phyloP scores from a whole-genome alignment of 768 basidiomycete species.

The Serpula lacrymans region DNA sequence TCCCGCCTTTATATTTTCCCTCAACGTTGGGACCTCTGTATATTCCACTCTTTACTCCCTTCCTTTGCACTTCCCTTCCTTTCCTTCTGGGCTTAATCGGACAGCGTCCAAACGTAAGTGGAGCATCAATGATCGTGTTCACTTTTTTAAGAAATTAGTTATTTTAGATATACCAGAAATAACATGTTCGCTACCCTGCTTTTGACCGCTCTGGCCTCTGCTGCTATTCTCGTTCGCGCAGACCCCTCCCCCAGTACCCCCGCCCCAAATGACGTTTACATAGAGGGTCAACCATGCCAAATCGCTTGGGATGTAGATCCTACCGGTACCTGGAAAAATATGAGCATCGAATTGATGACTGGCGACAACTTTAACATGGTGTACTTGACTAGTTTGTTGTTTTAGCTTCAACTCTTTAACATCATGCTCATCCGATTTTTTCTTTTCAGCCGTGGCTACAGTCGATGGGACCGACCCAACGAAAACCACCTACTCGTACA shows the following conservation, averaged over 20 bases:
- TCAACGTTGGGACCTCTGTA: neutral
- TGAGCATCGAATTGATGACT: constrained; percentile 79
- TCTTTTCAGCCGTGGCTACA: constrained; percentile 53
- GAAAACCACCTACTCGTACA: constrained; percentile 45
- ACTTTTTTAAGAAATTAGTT: neutral
- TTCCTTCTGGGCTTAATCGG: neutral
- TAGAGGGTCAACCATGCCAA: constrained; percentile 51
- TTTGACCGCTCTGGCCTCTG: constrained; percentile 18
- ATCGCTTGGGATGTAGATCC: constrained; percentile 59
- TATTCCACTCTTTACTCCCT: constrained; percentile 1
- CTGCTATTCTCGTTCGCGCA: constrained; percentile 44
- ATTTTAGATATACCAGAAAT: constrained; percentile 4
- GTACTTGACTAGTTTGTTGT: constrained; percentile 56
- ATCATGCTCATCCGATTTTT: neutral
- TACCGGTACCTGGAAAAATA: constrained; percentile 62
- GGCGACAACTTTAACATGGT: constrained; percentile 71
- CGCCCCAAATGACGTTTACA: constrained; percentile 54
- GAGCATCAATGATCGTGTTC: neutral
- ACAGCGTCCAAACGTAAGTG: constrained; percentile 1
- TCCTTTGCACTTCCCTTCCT: no score
- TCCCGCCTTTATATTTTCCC: neutral
- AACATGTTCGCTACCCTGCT: constrained; percentile 16
- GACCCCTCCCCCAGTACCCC: constrained; percentile 59
- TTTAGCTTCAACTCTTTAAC: constrained; percentile 1
- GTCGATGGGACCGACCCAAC: constrained; percentile 57